Base-by-base conservation (phyloP, 2,329 filamentous ascomycete genomes). In the Sporothrix phasma region DNA sequence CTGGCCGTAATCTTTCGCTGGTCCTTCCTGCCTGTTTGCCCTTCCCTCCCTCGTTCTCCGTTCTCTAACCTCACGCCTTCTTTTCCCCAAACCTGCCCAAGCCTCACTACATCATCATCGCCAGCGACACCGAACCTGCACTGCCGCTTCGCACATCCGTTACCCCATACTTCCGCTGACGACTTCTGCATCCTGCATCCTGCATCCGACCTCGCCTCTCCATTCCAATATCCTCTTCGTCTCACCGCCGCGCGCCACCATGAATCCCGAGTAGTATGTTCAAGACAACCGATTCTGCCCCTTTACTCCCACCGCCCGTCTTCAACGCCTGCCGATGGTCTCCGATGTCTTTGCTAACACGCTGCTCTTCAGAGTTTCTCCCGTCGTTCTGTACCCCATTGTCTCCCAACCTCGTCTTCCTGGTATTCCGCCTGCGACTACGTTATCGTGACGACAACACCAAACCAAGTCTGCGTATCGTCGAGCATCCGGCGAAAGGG, bases 201-300 rank as follows among this genome's bases (percentile, higher is more conserved):
- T n/a, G 8, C 54, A 6, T 19, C 43, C 39, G 37, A 58, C 15
- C 31, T 22, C 31, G 13, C 17, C 19, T 26, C 53, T 17, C 26
- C 17, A 47, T 24, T 37, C 13, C 41, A 15, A 56, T 13, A 2
- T 39, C 24, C n/a, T 56, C 51, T 37, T 45, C 41, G 34, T 41
- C 59, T 67, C 66, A 67, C 67, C 67, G 65, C 65, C 41, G 68
- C 66, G 73, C 74, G 73, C 74, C 82, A 90, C 72, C 75, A 94
- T 94, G 90, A 94, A 94, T 84, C 90, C 90, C 76, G 90, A 94
- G 90, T 94, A 84, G 90, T 94, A 87, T 67, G 70, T 68, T 68
- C 61, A n/a, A 56, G 39, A 46, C 56, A 43, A 29, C 19, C 54
- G 37, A 31, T 29, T 26, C 39, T 54, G 26, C 67, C 67, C 68